These are phyloP conservation scores for Flaveria robusta DNA, from an alignment of 129 eudicot species.

Conservation along the genomic window DNA sequence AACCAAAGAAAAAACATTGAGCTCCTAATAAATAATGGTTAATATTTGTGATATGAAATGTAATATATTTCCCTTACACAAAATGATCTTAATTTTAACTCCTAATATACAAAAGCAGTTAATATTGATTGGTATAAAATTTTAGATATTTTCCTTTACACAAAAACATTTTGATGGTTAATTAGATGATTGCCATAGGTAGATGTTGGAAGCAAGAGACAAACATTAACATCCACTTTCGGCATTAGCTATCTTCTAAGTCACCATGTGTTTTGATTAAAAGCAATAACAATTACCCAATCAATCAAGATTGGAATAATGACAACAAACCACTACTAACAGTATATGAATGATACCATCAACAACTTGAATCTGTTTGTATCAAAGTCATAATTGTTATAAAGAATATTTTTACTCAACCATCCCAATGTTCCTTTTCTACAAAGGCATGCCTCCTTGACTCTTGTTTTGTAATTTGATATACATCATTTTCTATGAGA, in stretches of 20 bases:
- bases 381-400: background rate
- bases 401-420: background rate
- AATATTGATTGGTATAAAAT: background rate
- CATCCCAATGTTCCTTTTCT: constrained; percentile 22
- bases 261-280: constrained; percentile 38
- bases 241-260: constrained; percentile 37
- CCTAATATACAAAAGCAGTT: background rate
- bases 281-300: constrained; percentile 35
- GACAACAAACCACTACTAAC: constrained; percentile 22
- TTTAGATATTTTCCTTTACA: background rate
- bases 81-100: too few species aligned
- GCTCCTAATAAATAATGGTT: background rate
- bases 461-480: constrained; percentile 17
- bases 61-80: too few species aligned
- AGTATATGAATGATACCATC: constrained; percentile 26
- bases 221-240: background rate
- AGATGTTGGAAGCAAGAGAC: constrained; percentile 21
- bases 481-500: background rate
- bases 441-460: constrained; percentile 8
- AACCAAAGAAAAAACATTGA: background rate
- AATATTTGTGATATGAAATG: too few species aligned
- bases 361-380: constrained; percentile 20
- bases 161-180: background rate
- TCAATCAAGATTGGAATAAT: constrained; percentile 14
- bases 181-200: background rate